Evolutionary conservation across 31 red algal species (phyloP).

Genomic region (Asparagopsis taxiformis): DNA sequence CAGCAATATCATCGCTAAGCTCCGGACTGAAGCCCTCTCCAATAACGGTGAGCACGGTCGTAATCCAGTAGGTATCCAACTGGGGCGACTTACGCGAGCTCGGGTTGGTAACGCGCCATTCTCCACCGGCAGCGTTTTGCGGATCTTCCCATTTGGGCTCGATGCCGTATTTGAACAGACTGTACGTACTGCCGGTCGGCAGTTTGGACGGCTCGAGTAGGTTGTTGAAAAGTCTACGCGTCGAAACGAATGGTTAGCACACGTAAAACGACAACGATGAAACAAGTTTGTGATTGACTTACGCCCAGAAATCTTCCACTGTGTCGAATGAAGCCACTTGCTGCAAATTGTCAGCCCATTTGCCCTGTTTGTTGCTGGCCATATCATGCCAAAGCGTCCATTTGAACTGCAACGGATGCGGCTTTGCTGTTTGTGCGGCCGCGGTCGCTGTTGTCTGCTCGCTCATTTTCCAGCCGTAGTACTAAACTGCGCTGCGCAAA

Average conservation of each 20-base stretch:
- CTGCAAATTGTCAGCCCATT: conserved; percentile 65
- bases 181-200: conserved; percentile 59
- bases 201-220: conserved; percentile 88
- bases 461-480: no score
- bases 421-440: conserved; percentile 1
- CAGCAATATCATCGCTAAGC: conserved; percentile 94
- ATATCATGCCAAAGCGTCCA: conserved; percentile 98
- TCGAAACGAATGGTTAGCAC: neutral
- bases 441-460: neutral
- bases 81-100: conserved; percentile 19
- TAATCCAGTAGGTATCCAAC: conserved; percentile 84
- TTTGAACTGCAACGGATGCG: conserved; percentile 89
- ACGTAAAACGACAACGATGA: neutral
- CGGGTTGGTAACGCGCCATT: conserved; percentile 75
- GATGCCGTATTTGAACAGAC: conserved; percentile 92
- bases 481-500: no score
- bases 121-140: conserved; percentile 76
- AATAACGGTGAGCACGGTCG: conserved; percentile 80
- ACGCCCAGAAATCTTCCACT: conserved; percentile 95
- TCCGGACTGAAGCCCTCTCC: conserved; percentile 86
- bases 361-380: conserved; percentile 2
- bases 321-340: conserved; percentile 86
- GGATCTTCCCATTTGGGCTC: conserved; percentile 96
- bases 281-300: conserved; percentile 15
- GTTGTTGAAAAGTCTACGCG: conserved; percentile 79